Evolutionary conservation across 768 basidiomycete species (phyloP).

Genomic region (Tricholomella constricta): DNA sequence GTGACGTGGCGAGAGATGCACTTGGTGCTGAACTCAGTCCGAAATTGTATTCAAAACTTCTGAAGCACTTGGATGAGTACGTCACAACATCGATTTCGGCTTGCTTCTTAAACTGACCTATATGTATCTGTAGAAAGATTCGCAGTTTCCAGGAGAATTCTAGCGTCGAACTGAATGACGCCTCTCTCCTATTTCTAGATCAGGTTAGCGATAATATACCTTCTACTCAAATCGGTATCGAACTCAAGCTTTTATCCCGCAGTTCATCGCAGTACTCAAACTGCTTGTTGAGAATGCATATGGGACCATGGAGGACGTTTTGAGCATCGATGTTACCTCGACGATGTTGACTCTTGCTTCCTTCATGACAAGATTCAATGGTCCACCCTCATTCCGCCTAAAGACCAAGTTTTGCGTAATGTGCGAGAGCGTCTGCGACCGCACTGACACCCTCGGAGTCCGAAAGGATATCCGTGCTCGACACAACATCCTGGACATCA

Average conservation of each 20-base stretch:
- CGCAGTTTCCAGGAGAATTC: constrained; percentile 51
- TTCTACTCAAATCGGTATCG: neutral
- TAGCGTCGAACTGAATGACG: constrained; percentile 43
- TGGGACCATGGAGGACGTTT: constrained; percentile 56
- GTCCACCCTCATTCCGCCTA: constrained; percentile 57
- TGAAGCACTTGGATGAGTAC: constrained; percentile 76
- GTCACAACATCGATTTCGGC: constrained; percentile 25
- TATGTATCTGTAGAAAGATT: constrained; percentile 42
- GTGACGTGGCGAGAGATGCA: constrained; percentile 82
- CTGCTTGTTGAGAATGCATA: constrained; percentile 75
- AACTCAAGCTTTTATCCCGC: constrained; percentile 3
- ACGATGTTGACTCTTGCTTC: constrained; percentile 59
- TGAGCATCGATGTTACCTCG: constrained; percentile 63
- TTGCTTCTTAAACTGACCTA: neutral
- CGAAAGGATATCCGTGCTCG: constrained; percentile 69
- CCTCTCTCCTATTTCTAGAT: constrained; percentile 62
- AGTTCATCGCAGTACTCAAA: constrained; percentile 79
- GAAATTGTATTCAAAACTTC: constrained; percentile 62
- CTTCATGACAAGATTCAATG: constrained; percentile 65
- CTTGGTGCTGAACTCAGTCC: constrained; percentile 79
- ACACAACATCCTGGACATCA: constrained; percentile 70
- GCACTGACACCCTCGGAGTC: constrained; percentile 59
- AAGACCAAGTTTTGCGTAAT: constrained; percentile 77
- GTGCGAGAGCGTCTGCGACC: constrained; percentile 66
- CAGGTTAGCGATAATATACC: constrained; percentile 49